Evolutionary conservation across 208 protist species (phyloP), one percentile per base, ranked within the genome.

Genomic region (Trypanosoma melophagium): DNA sequence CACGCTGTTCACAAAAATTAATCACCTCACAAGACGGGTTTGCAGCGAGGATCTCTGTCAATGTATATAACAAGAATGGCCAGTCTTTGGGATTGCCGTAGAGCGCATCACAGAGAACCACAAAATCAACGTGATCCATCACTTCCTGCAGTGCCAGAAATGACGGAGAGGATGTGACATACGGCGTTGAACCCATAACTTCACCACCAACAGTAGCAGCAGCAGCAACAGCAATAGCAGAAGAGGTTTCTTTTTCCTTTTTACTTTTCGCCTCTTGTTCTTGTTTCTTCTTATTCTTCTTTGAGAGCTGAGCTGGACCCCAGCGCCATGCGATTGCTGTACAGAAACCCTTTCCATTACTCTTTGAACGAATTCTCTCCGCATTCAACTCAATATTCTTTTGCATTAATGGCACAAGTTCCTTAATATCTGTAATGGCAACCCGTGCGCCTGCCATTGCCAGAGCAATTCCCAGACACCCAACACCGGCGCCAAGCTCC

Each of bases 1-100:
- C 87, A 38, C 91, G 91, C 72, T 96, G 91, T 74, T 96, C 91
- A 61, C 91, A 96, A 64, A 94, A 94, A 77, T 94, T 94, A 17
- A 96, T 66, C 31, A 96, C 60, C 31, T 83, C 66, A 59, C 85
- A 92, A 9, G 63, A 60, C 2, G 84, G 81, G 58, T 89, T 90
- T 2, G 75, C 74, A 0, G 51, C 63, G 24, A 94, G 60, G 1
- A 96, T 72, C 69, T 94, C 84, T 1, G 77, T 79, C n/a, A 96
- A 80, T 1, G 88, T 94, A 72, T 89, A 93, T 42, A 96, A 70
- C 66, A 96, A 68, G 19, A 74, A 62, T 7, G 82, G 87, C 89
- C 91, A 96, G 66, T 93, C 84, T 56, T 79, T 81, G 24, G 86
- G 84, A 70, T 96, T 96, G 40, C 91, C 91, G 74, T 96, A 96